Evolutionary conservation across 345 rosid genomes (phyloP).

Genomic region (Gossypium anomalum): DNA sequence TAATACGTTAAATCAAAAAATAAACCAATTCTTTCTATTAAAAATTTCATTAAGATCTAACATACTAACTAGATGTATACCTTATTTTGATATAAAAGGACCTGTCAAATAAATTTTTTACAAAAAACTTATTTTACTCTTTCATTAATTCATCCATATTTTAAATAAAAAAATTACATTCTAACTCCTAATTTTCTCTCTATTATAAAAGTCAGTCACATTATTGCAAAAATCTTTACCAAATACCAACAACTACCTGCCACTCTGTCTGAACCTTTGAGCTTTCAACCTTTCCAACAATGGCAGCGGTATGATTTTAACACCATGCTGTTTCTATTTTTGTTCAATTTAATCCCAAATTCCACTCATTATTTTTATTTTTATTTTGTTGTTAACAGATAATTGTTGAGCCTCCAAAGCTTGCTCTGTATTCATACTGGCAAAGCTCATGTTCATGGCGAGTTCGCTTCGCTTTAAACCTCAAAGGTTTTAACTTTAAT

Average conservation of each 20-base stretch:
- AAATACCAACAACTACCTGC: background rate
- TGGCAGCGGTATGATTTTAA: background rate
- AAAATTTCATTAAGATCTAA: too few relatives aligned
- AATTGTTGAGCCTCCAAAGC: slow-evolving; percentile 22
- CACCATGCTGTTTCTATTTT: background rate
- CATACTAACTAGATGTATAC: too few relatives aligned
- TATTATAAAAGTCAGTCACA: too few relatives aligned
- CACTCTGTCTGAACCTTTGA: background rate
- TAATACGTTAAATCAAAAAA: too few relatives aligned
- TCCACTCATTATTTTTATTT: background rate
- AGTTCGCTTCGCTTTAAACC: slow-evolving; percentile 52
- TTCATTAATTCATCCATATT: too few relatives aligned
- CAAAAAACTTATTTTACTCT: too few relatives aligned
- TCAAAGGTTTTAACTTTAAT: slow-evolving; percentile 31
- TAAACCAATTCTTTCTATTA: fast-evolving
- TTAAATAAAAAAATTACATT: too few relatives aligned
- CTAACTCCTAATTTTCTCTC: too few relatives aligned
- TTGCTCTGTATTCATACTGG: slow-evolving; percentile 44
- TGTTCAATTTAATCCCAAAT: background rate
- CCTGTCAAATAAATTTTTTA: fast-evolving
- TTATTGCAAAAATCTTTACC: too few relatives aligned
- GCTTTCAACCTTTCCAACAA: background rate
- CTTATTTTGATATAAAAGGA: too few relatives aligned
- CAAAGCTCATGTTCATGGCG: slow-evolving; percentile 70
- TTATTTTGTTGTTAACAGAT: slow-evolving; percentile 1